phyloP scores from a whole-genome alignment of 768 basidiomycete genomes.

The Amylocystis lapponica region DNA sequence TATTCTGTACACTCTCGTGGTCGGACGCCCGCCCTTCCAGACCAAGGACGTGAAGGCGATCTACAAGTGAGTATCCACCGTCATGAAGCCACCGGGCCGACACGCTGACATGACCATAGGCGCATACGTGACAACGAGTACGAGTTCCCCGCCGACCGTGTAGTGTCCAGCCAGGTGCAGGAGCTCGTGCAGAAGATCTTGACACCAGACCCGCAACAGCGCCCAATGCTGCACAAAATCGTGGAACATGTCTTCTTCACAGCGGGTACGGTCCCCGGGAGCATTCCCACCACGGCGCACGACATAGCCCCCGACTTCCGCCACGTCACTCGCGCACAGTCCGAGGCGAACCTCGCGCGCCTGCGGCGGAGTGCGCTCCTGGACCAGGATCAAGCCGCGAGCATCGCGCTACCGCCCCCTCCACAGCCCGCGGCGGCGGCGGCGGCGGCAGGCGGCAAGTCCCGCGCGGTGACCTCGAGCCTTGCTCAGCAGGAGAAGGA shows the following conservation, averaged over 20 bases:
- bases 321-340: slow-evolving; percentile 53
- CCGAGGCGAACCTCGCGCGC: slow-evolving; percentile 63
- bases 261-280: slow-evolving; percentile 71
- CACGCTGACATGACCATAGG: slow-evolving; percentile 29
- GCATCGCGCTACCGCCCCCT: slow-evolving; percentile 38
- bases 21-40: slow-evolving; percentile 97
- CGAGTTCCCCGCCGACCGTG: slow-evolving; percentile 77
- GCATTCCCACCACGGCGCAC: slow-evolving; percentile 75
- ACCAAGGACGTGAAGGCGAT: slow-evolving; percentile 97
- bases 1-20: slow-evolving; percentile 89
- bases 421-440: slow-evolving; percentile 15
- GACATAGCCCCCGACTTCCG: slow-evolving; percentile 73
- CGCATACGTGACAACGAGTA: slow-evolving; percentile 94
- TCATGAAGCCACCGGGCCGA: neutral
- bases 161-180: slow-evolving; percentile 64
- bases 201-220: slow-evolving; percentile 73
- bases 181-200: slow-evolving; percentile 81
- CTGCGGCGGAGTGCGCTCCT: slow-evolving; percentile 58
- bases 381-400: slow-evolving; percentile 52
- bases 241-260: slow-evolving; percentile 82
- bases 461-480: slow-evolving; percentile 45
- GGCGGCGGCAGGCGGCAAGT: slow-evolving; percentile 13
- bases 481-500: slow-evolving; percentile 90
- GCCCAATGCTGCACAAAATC: slow-evolving; percentile 83
- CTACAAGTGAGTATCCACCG: slow-evolving; percentile 59